Evolutionary conservation across 1,284 basidiomycete genomes (phyloP).

Genomic region (Chalciporus sp.): DNA sequence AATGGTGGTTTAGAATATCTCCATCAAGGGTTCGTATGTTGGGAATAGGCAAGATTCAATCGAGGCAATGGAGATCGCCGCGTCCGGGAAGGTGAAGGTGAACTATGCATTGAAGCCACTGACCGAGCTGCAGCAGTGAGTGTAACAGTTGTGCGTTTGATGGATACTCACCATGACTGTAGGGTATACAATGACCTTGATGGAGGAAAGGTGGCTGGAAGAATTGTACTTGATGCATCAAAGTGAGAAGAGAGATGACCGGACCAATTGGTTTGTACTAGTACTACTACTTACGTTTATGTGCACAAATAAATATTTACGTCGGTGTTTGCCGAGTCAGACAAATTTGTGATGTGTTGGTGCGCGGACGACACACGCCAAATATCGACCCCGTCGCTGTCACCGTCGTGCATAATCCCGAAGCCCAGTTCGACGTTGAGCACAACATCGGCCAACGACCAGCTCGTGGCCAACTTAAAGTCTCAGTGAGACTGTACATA

Average conservation of each 20-base stretch:
- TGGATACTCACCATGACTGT: background rate
- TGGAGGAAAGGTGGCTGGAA: conserved; percentile 58
- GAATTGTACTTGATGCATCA: conserved; percentile 60
- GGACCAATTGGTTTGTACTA: no score
- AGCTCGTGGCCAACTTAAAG: background rate
- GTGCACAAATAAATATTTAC: no score
- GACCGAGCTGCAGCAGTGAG: conserved; percentile 53
- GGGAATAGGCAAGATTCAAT: conserved; percentile 74
- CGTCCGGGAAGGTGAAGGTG: conserved; percentile 66
- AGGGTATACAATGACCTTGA: conserved; percentile 61
- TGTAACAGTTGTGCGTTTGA: conserved; percentile 8
- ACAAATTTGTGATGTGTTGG: conserved; percentile 26
- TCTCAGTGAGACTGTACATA: conserved; percentile 2
- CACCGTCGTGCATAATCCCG: conserved; percentile 14
- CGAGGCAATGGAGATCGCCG: conserved; percentile 75
- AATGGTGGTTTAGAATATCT: conserved; percentile 46
- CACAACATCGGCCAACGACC: background rate
- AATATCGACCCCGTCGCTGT: conserved; percentile 25
- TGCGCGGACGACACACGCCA: conserved; percentile 21
- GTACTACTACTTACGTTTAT: no score
- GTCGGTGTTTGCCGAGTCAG: conserved; percentile 25
- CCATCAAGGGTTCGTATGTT: conserved; percentile 76
- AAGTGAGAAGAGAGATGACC: conserved; percentile 22
- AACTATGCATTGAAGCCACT: conserved; percentile 54
- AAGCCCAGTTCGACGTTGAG: conserved; percentile 8